These are phyloP conservation scores for Nakaseomyces glabratus DNA, from an alignment of 1,139 yeast species.

Conservation along the genomic window DNA sequence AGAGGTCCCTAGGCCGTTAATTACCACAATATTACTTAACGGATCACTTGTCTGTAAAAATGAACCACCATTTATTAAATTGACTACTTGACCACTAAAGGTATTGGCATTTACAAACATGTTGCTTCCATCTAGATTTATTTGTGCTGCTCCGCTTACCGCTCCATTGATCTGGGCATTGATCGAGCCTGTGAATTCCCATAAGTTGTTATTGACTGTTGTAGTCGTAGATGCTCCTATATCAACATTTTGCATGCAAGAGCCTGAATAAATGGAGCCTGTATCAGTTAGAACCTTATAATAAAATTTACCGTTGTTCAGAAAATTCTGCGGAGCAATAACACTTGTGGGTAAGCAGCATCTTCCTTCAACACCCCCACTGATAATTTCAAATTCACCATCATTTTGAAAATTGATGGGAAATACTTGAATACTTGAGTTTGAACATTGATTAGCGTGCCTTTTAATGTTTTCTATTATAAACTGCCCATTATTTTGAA, in stretches of 20 bases:
- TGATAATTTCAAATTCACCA: slow-evolving; percentile 1
- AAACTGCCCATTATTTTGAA: slow-evolving; percentile 3
- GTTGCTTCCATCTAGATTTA: slow-evolving; percentile 1
- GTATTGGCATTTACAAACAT: neutral
- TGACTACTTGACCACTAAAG: neutral
- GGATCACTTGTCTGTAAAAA: slow-evolving; percentile 2
- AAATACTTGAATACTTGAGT: slow-evolving; percentile 1
- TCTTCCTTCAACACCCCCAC: neutral
- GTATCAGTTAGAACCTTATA: neutral
- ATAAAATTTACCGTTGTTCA: slow-evolving; percentile 1
- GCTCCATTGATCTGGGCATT: slow-evolving; percentile 1
- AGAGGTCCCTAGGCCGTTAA: slow-evolving; percentile 1
- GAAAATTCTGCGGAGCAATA: neutral
- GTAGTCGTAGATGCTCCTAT: neutral
- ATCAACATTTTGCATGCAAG: neutral
- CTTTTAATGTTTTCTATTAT: neutral
- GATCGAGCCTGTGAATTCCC: slow-evolving; percentile 1
- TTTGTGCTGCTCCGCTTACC: slow-evolving; percentile 1
- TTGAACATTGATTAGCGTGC: neutral
- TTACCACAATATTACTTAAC: slow-evolving; percentile 1
- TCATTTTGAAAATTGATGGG: slow-evolving; percentile 2
- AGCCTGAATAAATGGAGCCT: neutral
- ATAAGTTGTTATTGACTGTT: slow-evolving; percentile 1
- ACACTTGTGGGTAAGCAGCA: neutral
- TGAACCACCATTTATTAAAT: slow-evolving; percentile 2